phyloP scores from a whole-genome alignment of 2,329 filamentous ascomycete species.

The Paraphoma chrysanthemicola region DNA sequence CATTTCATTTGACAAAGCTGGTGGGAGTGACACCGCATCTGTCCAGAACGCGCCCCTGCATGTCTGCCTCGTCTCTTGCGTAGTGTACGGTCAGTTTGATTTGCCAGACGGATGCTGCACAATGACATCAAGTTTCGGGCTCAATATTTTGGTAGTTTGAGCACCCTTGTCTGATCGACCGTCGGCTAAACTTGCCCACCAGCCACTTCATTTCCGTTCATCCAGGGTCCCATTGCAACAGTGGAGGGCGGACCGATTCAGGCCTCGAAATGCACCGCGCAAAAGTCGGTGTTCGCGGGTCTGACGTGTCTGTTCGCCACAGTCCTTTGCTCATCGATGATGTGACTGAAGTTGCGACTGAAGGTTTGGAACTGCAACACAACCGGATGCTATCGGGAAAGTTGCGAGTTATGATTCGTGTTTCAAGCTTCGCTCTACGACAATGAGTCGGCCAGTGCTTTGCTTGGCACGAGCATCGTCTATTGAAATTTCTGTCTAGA shows the following conservation, averaged over 20 bases:
- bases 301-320: background rate
- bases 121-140: slow-evolving; percentile 28
- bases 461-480: too few species aligned
- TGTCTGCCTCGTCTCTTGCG: slow-evolving; percentile 3
- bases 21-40: slow-evolving; percentile 26
- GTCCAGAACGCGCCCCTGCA: slow-evolving; percentile 5
- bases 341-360: background rate
- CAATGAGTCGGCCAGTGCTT: too few species aligned
- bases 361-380: too few species aligned
- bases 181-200: slow-evolving; percentile 28
- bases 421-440: too few species aligned
- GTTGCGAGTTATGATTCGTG: too few species aligned
- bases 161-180: slow-evolving; percentile 10
- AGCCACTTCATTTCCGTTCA: slow-evolving; percentile 23
- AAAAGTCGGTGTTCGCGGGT: background rate
- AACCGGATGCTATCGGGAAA: too few species aligned
- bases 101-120: slow-evolving; percentile 16
- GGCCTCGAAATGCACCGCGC: background rate
- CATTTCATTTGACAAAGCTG: slow-evolving; percentile 13
- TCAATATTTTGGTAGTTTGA: slow-evolving; percentile 7
- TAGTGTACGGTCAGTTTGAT: slow-evolving; percentile 23
- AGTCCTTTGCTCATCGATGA: background rate
- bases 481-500: too few species aligned
- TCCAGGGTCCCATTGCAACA: slow-evolving; percentile 20
- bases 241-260: slow-evolving; percentile 5